phyloP scores from a whole-genome alignment of 768 basidiomycete genomes.

The Clitopilus passeckerianus region DNA sequence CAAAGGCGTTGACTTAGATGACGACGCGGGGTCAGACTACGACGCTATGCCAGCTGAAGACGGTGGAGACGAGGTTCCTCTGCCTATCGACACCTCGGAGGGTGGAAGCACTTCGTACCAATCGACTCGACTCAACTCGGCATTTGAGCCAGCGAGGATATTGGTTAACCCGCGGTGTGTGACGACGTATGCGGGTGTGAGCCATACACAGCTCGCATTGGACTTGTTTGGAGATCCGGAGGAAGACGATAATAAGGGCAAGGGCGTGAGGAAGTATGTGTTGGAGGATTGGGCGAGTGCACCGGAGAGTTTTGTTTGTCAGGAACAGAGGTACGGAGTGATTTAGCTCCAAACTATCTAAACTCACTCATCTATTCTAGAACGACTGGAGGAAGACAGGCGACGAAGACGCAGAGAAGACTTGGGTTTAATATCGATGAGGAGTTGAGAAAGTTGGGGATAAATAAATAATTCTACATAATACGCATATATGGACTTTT shows the following conservation, averaged over 20 bases:
- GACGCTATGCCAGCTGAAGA: constrained; percentile 79
- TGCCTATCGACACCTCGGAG: constrained; percentile 27
- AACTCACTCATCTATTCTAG: constrained; percentile 24
- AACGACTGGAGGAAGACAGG: constrained; percentile 85
- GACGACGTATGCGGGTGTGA: constrained; percentile 97
- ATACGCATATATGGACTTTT: too few species aligned
- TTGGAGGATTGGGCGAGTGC: constrained; percentile 95
- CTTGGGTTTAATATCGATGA: constrained; percentile 81
- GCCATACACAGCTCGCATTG: constrained; percentile 91
- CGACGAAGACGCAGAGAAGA: constrained; percentile 82
- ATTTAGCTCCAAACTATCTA: too few species aligned
- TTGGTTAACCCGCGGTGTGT: constrained; percentile 95
- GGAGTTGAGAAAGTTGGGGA: constrained; percentile 37
- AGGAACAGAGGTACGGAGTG: constrained; percentile 74
- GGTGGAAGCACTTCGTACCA: constrained; percentile 40
- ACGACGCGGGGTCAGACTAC: constrained; percentile 82
- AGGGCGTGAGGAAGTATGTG: constrained; percentile 64
- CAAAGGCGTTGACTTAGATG: constrained; percentile 55
- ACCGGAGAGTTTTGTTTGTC: constrained; percentile 97
- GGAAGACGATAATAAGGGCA: constrained; percentile 34
- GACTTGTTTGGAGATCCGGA: constrained; percentile 88
- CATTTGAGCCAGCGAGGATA: constrained; percentile 85
- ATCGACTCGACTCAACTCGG: constrained; percentile 61
- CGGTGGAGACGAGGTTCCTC: constrained; percentile 36
- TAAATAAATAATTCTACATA: background rate